phyloP scores from a whole-genome alignment of 352 stramenopile genomes.

The Detonula confervacea region DNA sequence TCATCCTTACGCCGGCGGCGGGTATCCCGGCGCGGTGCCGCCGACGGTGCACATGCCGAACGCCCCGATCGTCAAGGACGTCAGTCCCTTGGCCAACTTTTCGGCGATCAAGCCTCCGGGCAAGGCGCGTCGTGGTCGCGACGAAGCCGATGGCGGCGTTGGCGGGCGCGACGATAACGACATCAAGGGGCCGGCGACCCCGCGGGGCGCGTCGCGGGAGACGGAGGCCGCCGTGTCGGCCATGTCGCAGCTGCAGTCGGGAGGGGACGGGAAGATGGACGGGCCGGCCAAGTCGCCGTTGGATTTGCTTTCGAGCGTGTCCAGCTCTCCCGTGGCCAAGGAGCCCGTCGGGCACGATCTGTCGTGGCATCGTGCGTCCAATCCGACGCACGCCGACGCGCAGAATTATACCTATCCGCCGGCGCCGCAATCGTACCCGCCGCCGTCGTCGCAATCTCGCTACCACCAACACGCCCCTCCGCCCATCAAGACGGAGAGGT shows the following conservation, averaged over 20 bases:
- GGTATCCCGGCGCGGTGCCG: slow-evolving; percentile 6
- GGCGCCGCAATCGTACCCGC: neutral
- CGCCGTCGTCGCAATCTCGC: neutral
- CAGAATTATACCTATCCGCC: neutral
- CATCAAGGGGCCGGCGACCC: neutral
- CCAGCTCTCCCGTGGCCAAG: slow-evolving; percentile 5
- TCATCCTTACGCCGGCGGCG: no score
- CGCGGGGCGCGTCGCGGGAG: neutral
- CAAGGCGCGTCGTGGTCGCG: neutral
- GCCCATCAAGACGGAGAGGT: neutral
- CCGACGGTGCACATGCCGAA: slow-evolving; percentile 32
- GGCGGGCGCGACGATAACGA: neutral
- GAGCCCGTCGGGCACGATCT: neutral
- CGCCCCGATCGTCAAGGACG: slow-evolving; percentile 3
- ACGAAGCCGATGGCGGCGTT: neutral
- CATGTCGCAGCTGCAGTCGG: slow-evolving; percentile 1
- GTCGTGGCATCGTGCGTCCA: neutral
- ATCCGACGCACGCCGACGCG: neutral
- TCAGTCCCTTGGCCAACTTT: slow-evolving; percentile 12
- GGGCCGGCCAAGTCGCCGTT: slow-evolving; percentile 6
- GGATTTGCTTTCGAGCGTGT: slow-evolving; percentile 21
- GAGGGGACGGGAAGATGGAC: neutral
- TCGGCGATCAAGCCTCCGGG: neutral
- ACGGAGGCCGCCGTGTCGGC: neutral
- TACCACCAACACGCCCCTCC: neutral